A percentile compares a stretch with the other conserved stretches of the same genome.
phyloP scores from a whole-genome alignment of 75 land plant genomes.

The Sequoiadendron giganteum region DNA sequence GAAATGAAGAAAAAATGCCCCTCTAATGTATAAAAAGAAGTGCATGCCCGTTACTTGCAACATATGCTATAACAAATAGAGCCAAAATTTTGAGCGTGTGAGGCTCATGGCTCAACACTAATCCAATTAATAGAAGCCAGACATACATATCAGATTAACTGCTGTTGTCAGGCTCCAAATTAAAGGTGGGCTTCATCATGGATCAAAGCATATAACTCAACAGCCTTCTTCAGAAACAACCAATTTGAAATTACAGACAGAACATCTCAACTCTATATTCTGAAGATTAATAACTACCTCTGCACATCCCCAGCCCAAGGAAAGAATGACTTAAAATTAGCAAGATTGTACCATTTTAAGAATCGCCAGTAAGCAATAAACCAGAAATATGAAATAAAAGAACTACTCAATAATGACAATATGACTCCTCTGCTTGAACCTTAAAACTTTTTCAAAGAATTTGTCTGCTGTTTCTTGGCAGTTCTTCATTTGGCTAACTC shows the following conservation, averaged over 20 bases:
- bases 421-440: slow-evolving; percentile 34
- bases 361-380: neutral
- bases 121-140: neutral
- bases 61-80: neutral
- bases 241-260: neutral
- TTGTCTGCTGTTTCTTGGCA: slow-evolving; percentile 61
- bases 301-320: neutral
- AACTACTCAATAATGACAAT: slow-evolving; percentile 58
- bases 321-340: neutral
- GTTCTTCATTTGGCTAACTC: slow-evolving; percentile 77
- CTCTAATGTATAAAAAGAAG: neutral
- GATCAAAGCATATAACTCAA: neutral
- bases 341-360: neutral
- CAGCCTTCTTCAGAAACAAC: neutral
- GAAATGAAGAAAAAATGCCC: neutral
- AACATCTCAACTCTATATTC: neutral
- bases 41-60: neutral
- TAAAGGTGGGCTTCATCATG: neutral
- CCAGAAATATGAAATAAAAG: neutral
- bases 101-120: neutral
- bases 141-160: neutral
- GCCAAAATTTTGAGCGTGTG: neutral
- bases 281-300: neutral
- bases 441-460: slow-evolving; percentile 67
- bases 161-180: neutral